Percentiles rank a stretch among this genome's conserved stretches.
These are phyloP conservation scores for Lippia alba DNA, from an alignment of 305 asterid genomes.

Conservation along the genomic window DNA sequence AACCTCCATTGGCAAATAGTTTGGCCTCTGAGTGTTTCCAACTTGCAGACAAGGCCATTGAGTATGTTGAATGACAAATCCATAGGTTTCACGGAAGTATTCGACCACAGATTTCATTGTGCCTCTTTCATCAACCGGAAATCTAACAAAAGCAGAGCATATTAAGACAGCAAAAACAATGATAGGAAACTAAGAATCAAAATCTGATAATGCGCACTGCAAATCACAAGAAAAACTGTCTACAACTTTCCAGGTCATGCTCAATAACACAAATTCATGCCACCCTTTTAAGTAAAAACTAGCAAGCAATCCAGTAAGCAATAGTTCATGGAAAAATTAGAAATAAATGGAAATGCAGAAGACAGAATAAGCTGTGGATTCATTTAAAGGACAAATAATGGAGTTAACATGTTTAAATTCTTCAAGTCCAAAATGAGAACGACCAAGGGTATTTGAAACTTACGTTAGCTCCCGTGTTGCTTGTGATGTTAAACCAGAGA, in stretches of 20 bases:
- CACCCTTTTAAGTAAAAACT: not conserved
- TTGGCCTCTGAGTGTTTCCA: constrained; percentile 65
- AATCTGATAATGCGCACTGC: not conserved
- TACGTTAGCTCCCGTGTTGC: constrained; percentile 75
- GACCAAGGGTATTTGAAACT: constrained; percentile 24
- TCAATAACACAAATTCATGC: not conserved
- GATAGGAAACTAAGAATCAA: not conserved
- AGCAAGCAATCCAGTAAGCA: constrained; percentile 8
- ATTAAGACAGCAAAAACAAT: not conserved
- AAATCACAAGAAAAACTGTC: not conserved
- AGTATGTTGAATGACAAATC: constrained; percentile 59
- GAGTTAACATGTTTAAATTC: not conserved
- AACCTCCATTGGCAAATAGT: constrained; percentile 85
- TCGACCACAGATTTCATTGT: constrained; percentile 67
- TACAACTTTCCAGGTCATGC: not conserved
- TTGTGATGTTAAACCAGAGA: constrained; percentile 72
- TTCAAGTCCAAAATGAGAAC: constrained; percentile 6
- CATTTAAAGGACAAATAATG: not conserved
- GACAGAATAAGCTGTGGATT: not conserved
- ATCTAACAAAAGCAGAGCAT: constrained; percentile 42
- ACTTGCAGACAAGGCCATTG: constrained; percentile 73
- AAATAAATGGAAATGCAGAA: not conserved
- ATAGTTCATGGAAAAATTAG: not conserved
- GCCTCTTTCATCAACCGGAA: constrained; percentile 69
- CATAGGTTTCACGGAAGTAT: constrained; percentile 64